phyloP scores from a whole-genome alignment of 768 basidiomycete species.

The Boletus patriciae region DNA sequence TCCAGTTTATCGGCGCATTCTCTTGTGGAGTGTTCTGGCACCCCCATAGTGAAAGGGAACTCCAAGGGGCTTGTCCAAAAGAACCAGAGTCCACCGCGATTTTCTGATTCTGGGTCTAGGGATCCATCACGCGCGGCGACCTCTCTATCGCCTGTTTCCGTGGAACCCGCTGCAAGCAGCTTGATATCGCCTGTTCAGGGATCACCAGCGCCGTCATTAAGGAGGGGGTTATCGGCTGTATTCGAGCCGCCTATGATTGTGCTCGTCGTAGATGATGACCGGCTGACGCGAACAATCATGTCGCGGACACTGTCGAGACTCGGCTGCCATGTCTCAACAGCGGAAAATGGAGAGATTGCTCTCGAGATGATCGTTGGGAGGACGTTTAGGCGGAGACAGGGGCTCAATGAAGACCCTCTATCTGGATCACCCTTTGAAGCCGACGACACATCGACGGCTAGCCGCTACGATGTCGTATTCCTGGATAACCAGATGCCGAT shows the following conservation, averaged over 20 bases:
- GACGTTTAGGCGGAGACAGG: conserved; percentile 1
- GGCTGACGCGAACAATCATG: conserved; percentile 79
- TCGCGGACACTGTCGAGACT: conserved; percentile 72
- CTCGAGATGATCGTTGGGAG: conserved; percentile 65
- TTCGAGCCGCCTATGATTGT: conserved; percentile 60
- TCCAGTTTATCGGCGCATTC: neutral
- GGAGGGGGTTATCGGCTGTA: conserved; percentile 11
- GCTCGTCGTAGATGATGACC: conserved; percentile 83
- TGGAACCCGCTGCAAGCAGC: conserved; percentile 8
- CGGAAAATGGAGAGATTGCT: conserved; percentile 82
- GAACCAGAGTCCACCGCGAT: neutral
- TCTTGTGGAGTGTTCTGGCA: conserved; percentile 1
- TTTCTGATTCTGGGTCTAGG: conserved; percentile 4
- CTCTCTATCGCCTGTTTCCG: conserved; percentile 1
- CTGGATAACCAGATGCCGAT: conserved; percentile 83
- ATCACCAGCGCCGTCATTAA: conserved; percentile 9
- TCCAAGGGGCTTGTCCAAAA: neutral
- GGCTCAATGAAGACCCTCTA: neutral
- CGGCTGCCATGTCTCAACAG: conserved; percentile 74
- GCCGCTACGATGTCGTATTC: conserved; percentile 47
- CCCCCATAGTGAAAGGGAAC: conserved; percentile 3
- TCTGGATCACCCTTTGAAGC: neutral
- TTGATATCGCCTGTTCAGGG: conserved; percentile 16
- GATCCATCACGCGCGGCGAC: neutral
- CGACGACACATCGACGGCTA: neutral